Base-by-base conservation (phyloP, 1,139 yeast species). In the Spencermartinsiella ligniputridi region DNA sequence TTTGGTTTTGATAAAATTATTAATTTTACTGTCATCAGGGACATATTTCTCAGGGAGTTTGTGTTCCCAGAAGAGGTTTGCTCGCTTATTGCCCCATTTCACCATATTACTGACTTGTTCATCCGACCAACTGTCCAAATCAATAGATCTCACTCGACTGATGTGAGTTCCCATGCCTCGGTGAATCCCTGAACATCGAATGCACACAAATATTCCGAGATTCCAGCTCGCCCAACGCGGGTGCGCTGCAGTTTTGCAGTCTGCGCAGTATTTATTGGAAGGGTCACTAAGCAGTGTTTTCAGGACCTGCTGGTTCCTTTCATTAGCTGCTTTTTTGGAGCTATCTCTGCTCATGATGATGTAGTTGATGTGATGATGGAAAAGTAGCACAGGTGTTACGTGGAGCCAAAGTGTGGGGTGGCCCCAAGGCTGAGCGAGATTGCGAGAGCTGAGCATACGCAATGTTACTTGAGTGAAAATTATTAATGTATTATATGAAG, bases 141-240 rank as follows among this genome's bases (percentile, higher is more conserved):
- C 98, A 39, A 92, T 94, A 3, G 95, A 84, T 35, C 68, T 54
- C 40, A 66, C 70, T 50, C 36, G 25, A 43, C 69, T 61, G 41
- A 90, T 87, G 66, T 92, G 98, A 0, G 97, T 89, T 2, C 98
- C 97, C 83, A 92, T 81, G 46, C 94, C 79, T 62, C 97, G 75
- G 63, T 92, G 98, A 52, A 90, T 84, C 2, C 98, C 98, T 1
- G 97, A 89, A 67, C 98, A 92, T 54, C 83, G 51, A 49, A 92
- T 92, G 66, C 98, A 92, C 37, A 92, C 76, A 59, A 92, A 90
- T 49, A 95, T 79, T 24, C 98, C 98, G 48, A 92, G 67, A 56
- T 83, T 88, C 97, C 97, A 92, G 18, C 95, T 83, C 9, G 97
- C 96, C 98, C 98, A 92, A 45, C 98, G 74, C 13, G 98, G 98